These are phyloP conservation scores for Heterobasidion parviporum DNA, from an alignment of 1,284 basidiomycete species.

Conservation along the genomic window DNA sequence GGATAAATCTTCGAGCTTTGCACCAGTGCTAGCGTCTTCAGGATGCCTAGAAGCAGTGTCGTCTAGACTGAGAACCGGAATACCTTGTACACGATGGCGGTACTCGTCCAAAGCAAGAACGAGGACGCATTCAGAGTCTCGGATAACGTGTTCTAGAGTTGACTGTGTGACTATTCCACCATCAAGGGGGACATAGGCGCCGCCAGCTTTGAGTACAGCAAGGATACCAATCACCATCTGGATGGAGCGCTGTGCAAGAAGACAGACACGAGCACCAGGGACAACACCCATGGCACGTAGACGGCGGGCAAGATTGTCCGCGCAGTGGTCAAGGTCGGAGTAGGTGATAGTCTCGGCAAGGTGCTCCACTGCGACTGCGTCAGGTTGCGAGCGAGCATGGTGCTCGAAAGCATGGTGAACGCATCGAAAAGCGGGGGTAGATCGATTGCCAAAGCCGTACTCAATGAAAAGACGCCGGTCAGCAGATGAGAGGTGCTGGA, in stretches of 20 bases:
- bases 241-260: slow-evolving; percentile 47
- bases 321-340: slow-evolving; percentile 37
- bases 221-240: slow-evolving; percentile 47
- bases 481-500: slow-evolving; percentile 22
- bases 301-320: slow-evolving; percentile 37
- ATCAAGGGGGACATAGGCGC: slow-evolving; percentile 49
- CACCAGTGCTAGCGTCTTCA: slow-evolving; percentile 5
- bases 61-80: slow-evolving; percentile 33
- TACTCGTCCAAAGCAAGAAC: slow-evolving; percentile 42
- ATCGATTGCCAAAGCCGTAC: slow-evolving; percentile 34
- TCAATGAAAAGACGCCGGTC: slow-evolving; percentile 36
- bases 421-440: slow-evolving; percentile 33
- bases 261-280: slow-evolving; percentile 42
- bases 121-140: slow-evolving; percentile 34
- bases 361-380: slow-evolving; percentile 43
- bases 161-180: slow-evolving; percentile 48
- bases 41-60: slow-evolving; percentile 24
- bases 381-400: slow-evolving; percentile 31
- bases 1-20: slow-evolving; percentile 31
- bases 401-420: slow-evolving; percentile 51
- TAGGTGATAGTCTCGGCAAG: slow-evolving; percentile 39
- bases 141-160: slow-evolving; percentile 43
- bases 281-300: slow-evolving; percentile 35
- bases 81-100: slow-evolving; percentile 25
- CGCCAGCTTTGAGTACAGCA: slow-evolving; percentile 47